Evolutionary conservation across 2,329 filamentous ascomycete genomes (phyloP), one percentile per base, ranked within the genome.

Genomic region (Sphaerulina vaccinii): DNA sequence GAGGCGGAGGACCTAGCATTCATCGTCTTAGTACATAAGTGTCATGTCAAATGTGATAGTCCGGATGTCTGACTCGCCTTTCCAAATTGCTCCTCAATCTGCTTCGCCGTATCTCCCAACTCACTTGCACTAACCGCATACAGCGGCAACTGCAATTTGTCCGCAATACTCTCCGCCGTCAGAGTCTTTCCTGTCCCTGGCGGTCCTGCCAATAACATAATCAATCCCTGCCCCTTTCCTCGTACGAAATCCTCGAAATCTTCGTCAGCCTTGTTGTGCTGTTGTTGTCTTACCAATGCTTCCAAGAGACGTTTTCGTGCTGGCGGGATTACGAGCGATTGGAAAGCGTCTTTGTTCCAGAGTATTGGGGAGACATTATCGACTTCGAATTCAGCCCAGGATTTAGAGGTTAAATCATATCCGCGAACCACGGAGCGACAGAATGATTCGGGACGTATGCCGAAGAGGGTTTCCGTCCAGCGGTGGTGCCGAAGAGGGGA

Each of bases 171-270:
- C 23, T 60, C 59, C 6, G 55, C 57, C 3, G 52, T 60, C 2
- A 60, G 37, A 1, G 59, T 61, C 51, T 68, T 68, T 3, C 66
- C 66, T 9, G 58, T 55, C 4, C 63, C 64, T 16, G 64, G 64
- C 23, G 55, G 56, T 3, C 63, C 62, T 32, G 59, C 56, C 11
- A 65, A 54, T 5, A 65, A 46, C 44, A 63, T 52, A 44, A 60
- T 60, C 6, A 63, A 38, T 6, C 59, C 59, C 39, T 58, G 48
- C 1, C 59, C 57, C 40, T 60, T 62, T 5, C 58, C 58, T 21
- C 55, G 42, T 19, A 62, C 55, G 15, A 61, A 47, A 47, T 58
- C 56, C 22, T 59, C 54, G 13, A 56, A 43, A n/a, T n/a, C n/a
- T n/a, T n/a, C n/a, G 9, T 51, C 45, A 19, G 15, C 36, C 40